Evolutionary conservation across 164 flowering plant species (phyloP).

Genomic region (Buxus sempervirens): DNA sequence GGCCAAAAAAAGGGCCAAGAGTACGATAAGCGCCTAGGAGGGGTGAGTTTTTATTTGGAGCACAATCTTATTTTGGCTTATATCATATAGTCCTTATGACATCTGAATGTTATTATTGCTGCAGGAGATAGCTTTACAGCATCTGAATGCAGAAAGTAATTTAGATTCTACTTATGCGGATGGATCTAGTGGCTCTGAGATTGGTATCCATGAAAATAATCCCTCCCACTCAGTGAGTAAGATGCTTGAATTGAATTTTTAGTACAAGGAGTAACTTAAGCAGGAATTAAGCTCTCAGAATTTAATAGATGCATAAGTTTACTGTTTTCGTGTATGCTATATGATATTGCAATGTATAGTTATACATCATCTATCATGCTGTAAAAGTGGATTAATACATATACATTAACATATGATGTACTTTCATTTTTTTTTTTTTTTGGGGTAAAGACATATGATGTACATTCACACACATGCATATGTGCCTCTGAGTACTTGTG

Average conservation of each 20-base stretch:
- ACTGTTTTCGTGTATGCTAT: neutral
- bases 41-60: neutral
- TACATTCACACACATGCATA: too few species aligned
- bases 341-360: too few species aligned
- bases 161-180: conserved; percentile 13
- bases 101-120: conserved; percentile 3
- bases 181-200: conserved; percentile 11
- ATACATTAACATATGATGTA: too few species aligned
- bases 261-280: neutral
- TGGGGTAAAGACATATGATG: too few species aligned
- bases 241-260: too few species aligned
- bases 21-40: conserved; percentile 8
- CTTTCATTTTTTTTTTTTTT: too few species aligned
- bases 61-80: neutral
- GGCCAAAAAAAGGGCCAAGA: conserved; percentile 5
- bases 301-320: neutral
- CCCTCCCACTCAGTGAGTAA: conserved; percentile 8
- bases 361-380: too few species aligned
- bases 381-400: too few species aligned
- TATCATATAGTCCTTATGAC: neutral
- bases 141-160: conserved; percentile 11
- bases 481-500: too few species aligned
- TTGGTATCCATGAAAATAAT: conserved; percentile 16
- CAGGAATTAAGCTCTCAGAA: neutral
- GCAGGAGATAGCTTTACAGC: conserved; percentile 22